These are phyloP conservation scores for Pelargonium nanum DNA, from an alignment of 345 rosid species.

Conservation along the genomic window DNA sequence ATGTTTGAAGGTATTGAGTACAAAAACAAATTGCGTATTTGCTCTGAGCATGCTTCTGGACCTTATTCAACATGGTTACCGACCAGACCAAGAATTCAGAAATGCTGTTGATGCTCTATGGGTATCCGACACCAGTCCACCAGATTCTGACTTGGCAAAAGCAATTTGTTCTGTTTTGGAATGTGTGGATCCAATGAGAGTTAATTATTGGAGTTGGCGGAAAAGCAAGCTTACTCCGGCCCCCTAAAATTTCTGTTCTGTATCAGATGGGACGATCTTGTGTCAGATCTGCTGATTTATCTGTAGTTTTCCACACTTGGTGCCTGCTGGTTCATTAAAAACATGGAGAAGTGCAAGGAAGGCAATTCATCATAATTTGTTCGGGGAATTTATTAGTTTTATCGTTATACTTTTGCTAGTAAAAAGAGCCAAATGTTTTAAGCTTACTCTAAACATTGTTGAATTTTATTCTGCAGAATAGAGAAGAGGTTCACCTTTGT, in stretches of 20 bases:
- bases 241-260: neutral
- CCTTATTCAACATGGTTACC: conserved; percentile 58
- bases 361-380: neutral
- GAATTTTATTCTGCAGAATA: too few relatives aligned
- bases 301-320: neutral
- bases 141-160: conserved; percentile 36
- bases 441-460: neutral
- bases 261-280: neutral
- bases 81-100: conserved; percentile 46
- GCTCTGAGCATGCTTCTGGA: conserved; percentile 69
- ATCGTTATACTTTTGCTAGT: too few relatives aligned
- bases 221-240: conserved; percentile 35
- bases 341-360: neutral
- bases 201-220: conserved; percentile 74
- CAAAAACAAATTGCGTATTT: conserved; percentile 37
- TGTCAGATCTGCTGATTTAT: neutral
- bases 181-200: conserved; percentile 58
- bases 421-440: neutral
- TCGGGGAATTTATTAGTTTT: too few relatives aligned
- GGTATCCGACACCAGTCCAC: conserved; percentile 21
- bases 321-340: neutral
- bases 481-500: neutral
- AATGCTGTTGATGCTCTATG: conserved; percentile 45
- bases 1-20: conserved; percentile 50
- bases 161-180: conserved; percentile 48